Conservation (phyloP, 192 early-diverging fungal genomes). For the Dimargaris cristalligena region DNA sequence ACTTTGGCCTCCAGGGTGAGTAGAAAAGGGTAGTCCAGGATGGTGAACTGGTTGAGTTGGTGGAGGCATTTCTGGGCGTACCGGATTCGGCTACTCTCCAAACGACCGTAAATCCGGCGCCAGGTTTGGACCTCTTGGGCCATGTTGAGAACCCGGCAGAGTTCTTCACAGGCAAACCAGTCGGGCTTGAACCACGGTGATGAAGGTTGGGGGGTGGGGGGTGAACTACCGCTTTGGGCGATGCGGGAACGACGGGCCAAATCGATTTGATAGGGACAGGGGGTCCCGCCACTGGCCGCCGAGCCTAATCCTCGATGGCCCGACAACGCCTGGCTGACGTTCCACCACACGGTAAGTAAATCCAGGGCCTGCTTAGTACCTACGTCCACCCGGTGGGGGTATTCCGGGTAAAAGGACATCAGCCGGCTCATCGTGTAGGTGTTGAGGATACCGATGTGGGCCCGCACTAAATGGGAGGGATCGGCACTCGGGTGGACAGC, state of each 20-base stretch:
- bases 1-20: conserved; percentile 2
- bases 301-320: no score
- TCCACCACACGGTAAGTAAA: conserved; percentile 4
- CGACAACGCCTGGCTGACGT: neutral
- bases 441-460: neutral
- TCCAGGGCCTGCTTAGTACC: conserved; percentile 1
- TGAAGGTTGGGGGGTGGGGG: neutral
- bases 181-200: neutral
- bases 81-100: neutral
- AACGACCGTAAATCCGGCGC: neutral
- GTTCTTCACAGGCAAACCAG: neutral
- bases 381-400: neutral
- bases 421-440: neutral
- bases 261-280: neutral
- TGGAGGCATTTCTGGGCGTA: neutral
- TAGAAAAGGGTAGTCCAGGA: conserved; percentile 1
- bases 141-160: neutral
- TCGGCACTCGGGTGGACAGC: neutral
- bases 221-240: neutral
- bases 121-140: neutral
- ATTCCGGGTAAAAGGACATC: neutral
- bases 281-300: neutral
- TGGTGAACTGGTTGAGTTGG: neutral
- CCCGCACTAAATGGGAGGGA: neutral
- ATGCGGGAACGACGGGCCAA: neutral